phyloP scores from a whole-genome alignment of 2,329 filamentous ascomycete genomes.

The Botrytis aclada region DNA sequence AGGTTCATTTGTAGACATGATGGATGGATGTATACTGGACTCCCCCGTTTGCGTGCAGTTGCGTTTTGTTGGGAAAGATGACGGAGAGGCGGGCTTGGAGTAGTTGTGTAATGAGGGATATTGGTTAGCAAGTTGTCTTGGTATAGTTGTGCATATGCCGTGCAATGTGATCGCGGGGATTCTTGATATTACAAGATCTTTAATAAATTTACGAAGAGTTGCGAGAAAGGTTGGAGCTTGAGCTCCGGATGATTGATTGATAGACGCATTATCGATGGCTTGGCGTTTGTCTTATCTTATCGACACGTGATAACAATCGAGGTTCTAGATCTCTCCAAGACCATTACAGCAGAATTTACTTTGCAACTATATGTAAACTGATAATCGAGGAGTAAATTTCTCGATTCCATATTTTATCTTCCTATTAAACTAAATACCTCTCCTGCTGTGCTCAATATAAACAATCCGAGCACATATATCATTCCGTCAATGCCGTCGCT shows the following conservation, averaged over 20 bases:
- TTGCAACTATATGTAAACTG: neutral
- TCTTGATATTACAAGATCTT: neutral
- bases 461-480: neutral
- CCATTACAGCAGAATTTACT: neutral
- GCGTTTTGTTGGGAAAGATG: slow-evolving; percentile 8
- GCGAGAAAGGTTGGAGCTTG: neutral
- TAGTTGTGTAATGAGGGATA: neutral
- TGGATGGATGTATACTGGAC: slow-evolving; percentile 4
- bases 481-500: neutral
- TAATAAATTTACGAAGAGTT: neutral
- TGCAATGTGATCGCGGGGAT: slow-evolving; percentile 9
- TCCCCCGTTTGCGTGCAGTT: neutral
- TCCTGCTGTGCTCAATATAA: neutral
- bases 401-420: neutral
- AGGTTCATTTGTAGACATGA: slow-evolving; percentile 12
- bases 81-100: neutral
- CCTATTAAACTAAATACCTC: neutral
- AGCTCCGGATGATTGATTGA: slow-evolving; percentile 5
- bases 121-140: neutral
- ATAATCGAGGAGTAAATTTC: neutral
- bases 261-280: slow-evolving; percentile 9
- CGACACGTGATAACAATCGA: neutral
- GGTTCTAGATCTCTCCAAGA: neutral
- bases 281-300: slow-evolving; percentile 2
- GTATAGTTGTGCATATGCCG: slow-evolving; percentile 4